These are phyloP conservation scores for Miscanthus lutarioriparius DNA, from an alignment of 176 grass and related monocot species.

Conservation along the genomic window DNA sequence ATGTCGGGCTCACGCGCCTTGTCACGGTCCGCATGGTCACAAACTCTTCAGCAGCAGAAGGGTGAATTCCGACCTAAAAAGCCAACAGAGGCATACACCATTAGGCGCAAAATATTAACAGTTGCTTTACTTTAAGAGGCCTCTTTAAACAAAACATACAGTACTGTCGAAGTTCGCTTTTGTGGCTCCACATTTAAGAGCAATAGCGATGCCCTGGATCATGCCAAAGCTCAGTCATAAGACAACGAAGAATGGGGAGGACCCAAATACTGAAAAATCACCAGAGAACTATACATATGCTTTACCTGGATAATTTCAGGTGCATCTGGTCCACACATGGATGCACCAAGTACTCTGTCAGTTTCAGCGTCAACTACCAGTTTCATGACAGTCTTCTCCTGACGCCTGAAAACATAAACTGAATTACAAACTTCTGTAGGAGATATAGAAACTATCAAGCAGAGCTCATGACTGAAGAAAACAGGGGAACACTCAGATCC, in stretches of 20 bases:
- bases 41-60: conserved; percentile 88
- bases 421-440: neutral
- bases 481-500: neutral
- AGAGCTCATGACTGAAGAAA: neutral
- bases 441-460: neutral
- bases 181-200: conserved; percentile 89
- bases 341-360: conserved; percentile 74
- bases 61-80: conserved; percentile 94
- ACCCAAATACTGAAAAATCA: neutral
- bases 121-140: neutral
- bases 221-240: neutral
- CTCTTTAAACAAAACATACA: conserved; percentile 42
- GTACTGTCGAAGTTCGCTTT: conserved; percentile 86
- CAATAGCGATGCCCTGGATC: conserved; percentile 81
- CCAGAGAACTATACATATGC: neutral
- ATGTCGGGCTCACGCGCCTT: conserved; percentile 50
- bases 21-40: conserved; percentile 83
- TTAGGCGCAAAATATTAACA: neutral
- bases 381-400: conserved; percentile 87
- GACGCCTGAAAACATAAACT: conserved; percentile 44
- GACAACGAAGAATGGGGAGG: neutral
- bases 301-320: conserved; percentile 91
- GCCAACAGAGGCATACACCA: neutral
- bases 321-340: conserved; percentile 90
- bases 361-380: conserved; percentile 76